Conservation (phyloP, 2,329 filamentous ascomycete genomes). For the Pestalotiopsis sp. region DNA sequence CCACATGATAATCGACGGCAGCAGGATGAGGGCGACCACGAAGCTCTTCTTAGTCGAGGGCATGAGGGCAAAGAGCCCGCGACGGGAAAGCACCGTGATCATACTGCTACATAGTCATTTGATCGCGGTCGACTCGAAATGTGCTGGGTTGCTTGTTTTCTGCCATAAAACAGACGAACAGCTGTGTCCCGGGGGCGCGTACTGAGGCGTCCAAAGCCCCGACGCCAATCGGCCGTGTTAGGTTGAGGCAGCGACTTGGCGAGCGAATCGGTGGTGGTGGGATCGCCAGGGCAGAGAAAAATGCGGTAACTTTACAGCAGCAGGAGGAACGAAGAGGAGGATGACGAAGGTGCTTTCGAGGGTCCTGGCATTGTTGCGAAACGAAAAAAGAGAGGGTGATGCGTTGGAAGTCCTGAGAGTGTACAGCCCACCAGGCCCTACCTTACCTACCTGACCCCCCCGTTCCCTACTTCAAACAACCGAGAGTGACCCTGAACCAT, state of each 20-base stretch:
- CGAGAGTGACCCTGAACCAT: no score
- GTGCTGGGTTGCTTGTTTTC: neutral
- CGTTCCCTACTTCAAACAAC: no score
- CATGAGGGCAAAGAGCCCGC: constrained; percentile 2
- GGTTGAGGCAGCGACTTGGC: no score
- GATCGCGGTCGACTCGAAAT: neutral
- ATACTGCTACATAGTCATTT: constrained; percentile 12
- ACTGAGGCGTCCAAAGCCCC: neutral
- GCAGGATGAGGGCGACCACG: neutral
- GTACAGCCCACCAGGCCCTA: neutral
- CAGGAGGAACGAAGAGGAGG: neutral
- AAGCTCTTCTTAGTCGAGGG: constrained; percentile 3
- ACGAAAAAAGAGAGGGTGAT: neutral
- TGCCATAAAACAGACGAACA: neutral
- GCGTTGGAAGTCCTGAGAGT: neutral
- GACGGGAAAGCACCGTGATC: constrained; percentile 2
- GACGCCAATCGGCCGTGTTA: no score
- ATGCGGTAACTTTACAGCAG: neutral
- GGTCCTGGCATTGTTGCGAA: neutral
- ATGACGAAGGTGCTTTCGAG: neutral
- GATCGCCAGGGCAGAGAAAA: no score
- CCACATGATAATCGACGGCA: constrained; percentile 13
- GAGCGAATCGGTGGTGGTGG: no score
- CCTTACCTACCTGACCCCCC: neutral
- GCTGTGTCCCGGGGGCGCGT: neutral